phyloP scores from a whole-genome alignment of 441 rosid species.

The Dalechampia spathulata region DNA sequence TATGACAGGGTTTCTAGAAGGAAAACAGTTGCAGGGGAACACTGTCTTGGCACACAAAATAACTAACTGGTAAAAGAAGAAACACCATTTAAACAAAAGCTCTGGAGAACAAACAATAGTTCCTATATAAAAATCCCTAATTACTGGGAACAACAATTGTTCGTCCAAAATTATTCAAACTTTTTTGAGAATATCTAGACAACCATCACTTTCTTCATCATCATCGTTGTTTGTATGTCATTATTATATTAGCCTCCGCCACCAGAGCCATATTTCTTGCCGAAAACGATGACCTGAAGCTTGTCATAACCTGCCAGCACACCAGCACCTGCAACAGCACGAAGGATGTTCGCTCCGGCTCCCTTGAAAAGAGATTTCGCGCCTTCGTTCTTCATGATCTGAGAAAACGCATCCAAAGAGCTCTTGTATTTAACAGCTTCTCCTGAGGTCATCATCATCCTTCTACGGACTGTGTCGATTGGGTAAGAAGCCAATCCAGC shows the following conservation, averaged over 20 bases:
- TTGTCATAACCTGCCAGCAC: conserved; percentile 95
- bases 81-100: conserved; percentile 19
- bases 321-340: conserved; percentile 95
- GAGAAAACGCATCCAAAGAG: conserved; percentile 64
- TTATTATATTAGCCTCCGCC: conserved; percentile 45
- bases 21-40: neutral
- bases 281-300: conserved; percentile 68
- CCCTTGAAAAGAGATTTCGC: conserved; percentile 84
- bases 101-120: neutral
- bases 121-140: conserved; percentile 7
- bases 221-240: conserved; percentile 18
- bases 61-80: too few relatives aligned
- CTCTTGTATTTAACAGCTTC: conserved; percentile 91
- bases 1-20: too few relatives aligned
- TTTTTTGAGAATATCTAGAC: conserved; percentile 3
- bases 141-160: conserved; percentile 12
- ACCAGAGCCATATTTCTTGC: conserved; percentile 84
- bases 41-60: neutral
- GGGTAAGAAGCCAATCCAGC: conserved; percentile 94
- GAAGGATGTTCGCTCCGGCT: conserved; percentile 90
- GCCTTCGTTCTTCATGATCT: conserved; percentile 79
- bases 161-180: conserved; percentile 24
- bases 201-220: conserved; percentile 14
- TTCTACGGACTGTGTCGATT: conserved; percentile 79
- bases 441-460: conserved; percentile 99